Conservation (phyloP, 352 stramenopile genomes). For the Phytophthora multivora region DNA sequence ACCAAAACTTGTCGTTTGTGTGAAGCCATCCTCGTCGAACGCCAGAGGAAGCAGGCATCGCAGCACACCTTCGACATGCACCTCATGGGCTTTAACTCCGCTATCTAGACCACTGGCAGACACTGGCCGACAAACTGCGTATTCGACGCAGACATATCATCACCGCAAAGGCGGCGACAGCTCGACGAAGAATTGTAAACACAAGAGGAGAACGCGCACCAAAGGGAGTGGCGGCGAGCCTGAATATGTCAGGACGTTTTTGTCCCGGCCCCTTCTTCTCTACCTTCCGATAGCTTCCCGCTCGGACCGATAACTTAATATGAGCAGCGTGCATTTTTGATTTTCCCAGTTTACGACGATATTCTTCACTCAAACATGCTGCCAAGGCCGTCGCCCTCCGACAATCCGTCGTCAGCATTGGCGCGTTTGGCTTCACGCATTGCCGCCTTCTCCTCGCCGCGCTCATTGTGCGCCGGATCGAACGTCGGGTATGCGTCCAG, state of each 20-base stretch:
- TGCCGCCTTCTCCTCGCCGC: conserved; percentile 44
- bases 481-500: conserved; percentile 67
- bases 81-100: conserved; percentile 51
- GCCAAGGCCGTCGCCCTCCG: conserved; percentile 44
- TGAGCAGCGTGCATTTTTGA: conserved; percentile 33
- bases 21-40: conserved; percentile 64
- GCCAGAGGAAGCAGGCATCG: conserved; percentile 53
- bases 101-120: conserved; percentile 22
- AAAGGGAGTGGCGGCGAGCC: conserved; percentile 26
- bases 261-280: conserved; percentile 27
- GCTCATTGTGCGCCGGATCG: conserved; percentile 32
- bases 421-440: conserved; percentile 56
- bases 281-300: conserved; percentile 22
- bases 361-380: conserved; percentile 48
- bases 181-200: conserved; percentile 31
- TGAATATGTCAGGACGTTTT: conserved; percentile 18
- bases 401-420: conserved; percentile 45
- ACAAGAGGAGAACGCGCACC: conserved; percentile 25
- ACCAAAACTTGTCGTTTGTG: conserved; percentile 71
- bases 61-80: conserved; percentile 65
- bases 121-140: conserved; percentile 31
- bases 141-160: conserved; percentile 24
- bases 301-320: conserved; percentile 43
- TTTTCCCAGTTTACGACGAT: conserved; percentile 3
- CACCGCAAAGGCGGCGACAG: conserved; percentile 24